These are phyloP conservation scores for Aristolochia contorta DNA, from an alignment of 164 flowering plant genomes.

Conservation along the genomic window DNA sequence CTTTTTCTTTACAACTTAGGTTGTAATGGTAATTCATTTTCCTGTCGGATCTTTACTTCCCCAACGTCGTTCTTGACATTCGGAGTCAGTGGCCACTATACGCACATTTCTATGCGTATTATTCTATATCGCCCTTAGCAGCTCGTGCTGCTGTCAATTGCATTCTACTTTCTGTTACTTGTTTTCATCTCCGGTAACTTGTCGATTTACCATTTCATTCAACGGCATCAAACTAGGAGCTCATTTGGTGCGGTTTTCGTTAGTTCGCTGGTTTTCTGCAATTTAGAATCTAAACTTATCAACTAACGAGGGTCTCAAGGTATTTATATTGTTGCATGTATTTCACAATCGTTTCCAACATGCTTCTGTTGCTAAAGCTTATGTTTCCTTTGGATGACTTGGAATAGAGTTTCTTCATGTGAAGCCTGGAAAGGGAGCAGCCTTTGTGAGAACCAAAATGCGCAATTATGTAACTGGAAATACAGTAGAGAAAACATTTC, in stretches of 20 bases:
- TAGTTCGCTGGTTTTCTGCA: no score
- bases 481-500: conserved; percentile 85
- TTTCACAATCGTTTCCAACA: not conserved
- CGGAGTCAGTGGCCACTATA: not conserved
- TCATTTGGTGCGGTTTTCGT: no score
- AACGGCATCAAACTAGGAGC: no score
- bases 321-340: not conserved
- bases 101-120: no score
- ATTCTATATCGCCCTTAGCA: no score
- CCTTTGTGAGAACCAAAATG: conserved; percentile 92
- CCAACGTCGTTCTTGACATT: not conserved
- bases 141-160: no score
- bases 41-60: not conserved
- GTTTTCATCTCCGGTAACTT: no score
- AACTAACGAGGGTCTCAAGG: no score
- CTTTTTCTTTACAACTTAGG: not conserved
- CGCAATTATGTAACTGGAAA: conserved; percentile 75
- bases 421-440: conserved; percentile 99
- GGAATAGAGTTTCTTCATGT: conserved; percentile 93
- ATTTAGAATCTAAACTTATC: no score
- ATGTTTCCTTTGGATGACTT: not conserved
- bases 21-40: not conserved
- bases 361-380: conserved; percentile 1
- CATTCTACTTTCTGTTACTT: no score
- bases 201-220: no score